Percentiles rank a stretch among this genome's conserved stretches.
phyloP scores from a whole-genome alignment of 2,329 filamentous ascomycete genomes.

The Nigrospora sphaerica region DNA sequence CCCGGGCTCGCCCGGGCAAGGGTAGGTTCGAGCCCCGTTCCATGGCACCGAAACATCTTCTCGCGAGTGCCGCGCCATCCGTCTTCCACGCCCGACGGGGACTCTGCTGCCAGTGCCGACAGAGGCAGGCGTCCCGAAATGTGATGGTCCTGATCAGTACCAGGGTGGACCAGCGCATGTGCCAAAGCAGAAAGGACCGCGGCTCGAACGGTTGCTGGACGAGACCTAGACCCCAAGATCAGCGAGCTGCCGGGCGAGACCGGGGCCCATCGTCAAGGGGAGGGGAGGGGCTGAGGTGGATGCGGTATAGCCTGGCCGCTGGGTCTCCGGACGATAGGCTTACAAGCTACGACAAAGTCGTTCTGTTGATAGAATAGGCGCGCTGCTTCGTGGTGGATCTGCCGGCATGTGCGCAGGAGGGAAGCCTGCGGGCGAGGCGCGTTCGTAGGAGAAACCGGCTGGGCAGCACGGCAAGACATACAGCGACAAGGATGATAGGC shows the following conservation, averaged over 20 bases:
- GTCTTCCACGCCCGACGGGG: conserved; percentile 4
- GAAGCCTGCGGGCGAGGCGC: conserved; percentile 12
- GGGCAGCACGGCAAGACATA: not conserved
- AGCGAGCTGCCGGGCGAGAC: too few species aligned
- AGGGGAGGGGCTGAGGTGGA: not conserved
- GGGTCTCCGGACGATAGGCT: conserved; percentile 1
- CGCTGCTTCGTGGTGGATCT: conserved; percentile 20
- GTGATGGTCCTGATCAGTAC: conserved; percentile 6
- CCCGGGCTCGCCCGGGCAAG: not conserved
- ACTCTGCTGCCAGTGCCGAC: conserved; percentile 3
- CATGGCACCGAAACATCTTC: conserved; percentile 4
- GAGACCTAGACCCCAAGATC: not conserved
- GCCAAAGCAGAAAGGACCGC: conserved; percentile 11
- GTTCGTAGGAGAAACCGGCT: not conserved
- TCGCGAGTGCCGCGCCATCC: conserved; percentile 5
- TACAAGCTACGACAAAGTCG: conserved; percentile 17
- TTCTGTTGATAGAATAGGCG: conserved; percentile 21
- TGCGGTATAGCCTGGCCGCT: not conserved
- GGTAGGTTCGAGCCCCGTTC: conserved; percentile 2
- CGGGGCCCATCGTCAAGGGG: not conserved
- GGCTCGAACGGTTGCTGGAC: conserved; percentile 2
- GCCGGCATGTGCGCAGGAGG: conserved; percentile 21
- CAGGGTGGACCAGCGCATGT: conserved; percentile 12
- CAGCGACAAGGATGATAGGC: conserved; percentile 5
- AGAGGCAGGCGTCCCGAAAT: conserved; percentile 12